A percentile compares a stretch with the other conserved stretches of the same genome.
These are phyloP conservation scores for Tetracladium setigerum DNA, from an alignment of 495 filamentous ascomycete genomes.

Conservation along the genomic window DNA sequence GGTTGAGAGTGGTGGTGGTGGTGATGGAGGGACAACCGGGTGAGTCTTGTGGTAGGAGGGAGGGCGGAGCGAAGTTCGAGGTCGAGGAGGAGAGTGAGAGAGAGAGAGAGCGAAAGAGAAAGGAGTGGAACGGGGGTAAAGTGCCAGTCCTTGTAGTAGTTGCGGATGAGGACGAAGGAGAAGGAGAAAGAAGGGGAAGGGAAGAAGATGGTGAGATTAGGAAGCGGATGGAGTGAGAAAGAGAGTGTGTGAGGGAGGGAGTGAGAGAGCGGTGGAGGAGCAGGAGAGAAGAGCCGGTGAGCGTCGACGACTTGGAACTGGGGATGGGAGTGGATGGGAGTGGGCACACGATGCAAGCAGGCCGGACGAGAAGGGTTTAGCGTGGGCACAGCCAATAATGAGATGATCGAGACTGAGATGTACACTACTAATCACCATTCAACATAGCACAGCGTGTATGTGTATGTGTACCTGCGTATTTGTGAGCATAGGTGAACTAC, in stretches of 20 bases:
- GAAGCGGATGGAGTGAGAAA: conserved; percentile 8
- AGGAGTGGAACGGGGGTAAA: conserved; percentile 22
- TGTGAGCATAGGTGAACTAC: too few relatives aligned
- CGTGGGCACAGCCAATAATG: too few relatives aligned
- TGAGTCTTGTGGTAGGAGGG: conserved; percentile 13
- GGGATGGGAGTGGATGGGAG: too few relatives aligned
- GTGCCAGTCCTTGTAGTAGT: conserved; percentile 18
- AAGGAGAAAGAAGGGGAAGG: conserved; percentile 1
- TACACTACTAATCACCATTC: too few relatives aligned
- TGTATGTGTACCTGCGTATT: too few relatives aligned
- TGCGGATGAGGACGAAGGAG: conserved; percentile 14
- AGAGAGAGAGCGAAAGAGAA: conserved; percentile 24
- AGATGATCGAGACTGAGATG: too few relatives aligned
- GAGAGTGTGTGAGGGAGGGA: conserved; percentile 11
- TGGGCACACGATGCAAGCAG: too few relatives aligned
- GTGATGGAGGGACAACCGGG: conserved; percentile 16
- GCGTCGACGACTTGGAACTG: too few relatives aligned
- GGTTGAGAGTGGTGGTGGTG: conserved; percentile 1
- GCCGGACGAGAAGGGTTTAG: too few relatives aligned
- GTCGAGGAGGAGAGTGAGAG: conserved; percentile 25
- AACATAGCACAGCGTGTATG: too few relatives aligned
- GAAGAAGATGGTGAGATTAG: conserved; percentile 10
- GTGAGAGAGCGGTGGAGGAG: background rate
- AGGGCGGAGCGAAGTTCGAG: conserved; percentile 22
- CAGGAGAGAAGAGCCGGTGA: background rate